Evolutionary conservation across 208 protist species (phyloP).

Genomic region (Leishmania gerbilli): DNA sequence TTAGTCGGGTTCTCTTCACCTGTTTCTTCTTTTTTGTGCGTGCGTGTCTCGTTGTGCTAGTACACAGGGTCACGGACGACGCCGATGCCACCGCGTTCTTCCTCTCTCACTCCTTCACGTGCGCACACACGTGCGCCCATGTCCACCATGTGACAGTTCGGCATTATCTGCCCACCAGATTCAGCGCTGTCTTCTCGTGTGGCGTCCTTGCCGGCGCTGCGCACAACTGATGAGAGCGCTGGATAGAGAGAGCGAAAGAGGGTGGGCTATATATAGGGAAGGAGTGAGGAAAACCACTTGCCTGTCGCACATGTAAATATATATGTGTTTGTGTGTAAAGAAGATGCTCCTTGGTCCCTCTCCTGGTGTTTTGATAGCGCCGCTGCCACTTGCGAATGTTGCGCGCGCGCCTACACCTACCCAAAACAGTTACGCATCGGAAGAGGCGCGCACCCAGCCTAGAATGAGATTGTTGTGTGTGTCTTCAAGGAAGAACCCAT

Average conservation of each 20-base stretch:
- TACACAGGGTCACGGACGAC: not conserved
- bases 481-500: slow-evolving; percentile 45
- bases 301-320: not conserved
- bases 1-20: not conserved
- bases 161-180: not conserved
- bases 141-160: not conserved
- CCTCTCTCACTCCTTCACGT: not conserved
- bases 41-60: not conserved
- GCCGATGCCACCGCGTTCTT: not conserved
- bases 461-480: slow-evolving; percentile 39
- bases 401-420: not conserved
- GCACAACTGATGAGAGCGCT: not conserved
- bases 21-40: not conserved
- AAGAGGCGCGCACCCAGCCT: slow-evolving; percentile 44
- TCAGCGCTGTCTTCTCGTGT: no score
- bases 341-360: not conserved
- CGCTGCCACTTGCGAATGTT: not conserved
- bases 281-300: not conserved
- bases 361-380: no score
- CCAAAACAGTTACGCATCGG: not conserved
- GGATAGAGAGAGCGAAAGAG: not conserved
- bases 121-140: not conserved
- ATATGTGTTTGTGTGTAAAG: not conserved
- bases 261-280: not conserved
- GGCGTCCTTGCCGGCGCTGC: not conserved